Evolutionary conservation across 2,329 filamentous ascomycete genomes (phyloP).

Genomic region (Penicillium sp.): DNA sequence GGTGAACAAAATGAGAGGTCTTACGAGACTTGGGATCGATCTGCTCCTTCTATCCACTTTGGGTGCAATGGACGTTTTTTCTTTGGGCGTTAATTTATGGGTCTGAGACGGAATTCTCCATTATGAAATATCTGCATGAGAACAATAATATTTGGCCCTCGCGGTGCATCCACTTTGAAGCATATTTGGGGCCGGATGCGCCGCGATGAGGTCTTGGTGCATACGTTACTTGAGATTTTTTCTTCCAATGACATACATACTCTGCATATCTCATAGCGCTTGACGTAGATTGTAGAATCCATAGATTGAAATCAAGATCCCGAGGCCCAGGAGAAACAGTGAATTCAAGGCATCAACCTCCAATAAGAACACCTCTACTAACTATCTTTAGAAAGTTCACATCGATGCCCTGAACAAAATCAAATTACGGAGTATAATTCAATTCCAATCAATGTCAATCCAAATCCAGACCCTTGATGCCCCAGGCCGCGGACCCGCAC

Average conservation of each 20-base stretch:
- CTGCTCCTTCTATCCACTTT: background rate
- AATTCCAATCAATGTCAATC: background rate
- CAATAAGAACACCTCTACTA: too few species aligned
- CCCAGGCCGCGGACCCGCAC: slow-evolving; percentile 38
- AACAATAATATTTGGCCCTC: background rate
- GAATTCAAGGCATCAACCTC: background rate
- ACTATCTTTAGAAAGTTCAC: background rate
- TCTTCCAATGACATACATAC: slow-evolving; percentile 13
- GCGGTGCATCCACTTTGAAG: background rate
- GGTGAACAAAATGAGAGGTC: background rate
- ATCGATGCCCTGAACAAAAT: background rate
- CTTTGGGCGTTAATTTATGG: background rate
- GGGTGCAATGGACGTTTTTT: background rate
- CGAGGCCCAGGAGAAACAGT: background rate
- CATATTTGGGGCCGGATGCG: background rate
- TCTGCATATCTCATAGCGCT: background rate
- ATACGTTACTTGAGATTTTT: slow-evolving; percentile 6
- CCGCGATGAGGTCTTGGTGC: background rate
- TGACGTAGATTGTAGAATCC: background rate
- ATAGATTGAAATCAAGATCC: background rate
- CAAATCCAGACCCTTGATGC: slow-evolving; percentile 15
- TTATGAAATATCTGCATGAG: background rate
- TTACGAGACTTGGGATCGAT: background rate
- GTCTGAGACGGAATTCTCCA: background rate
- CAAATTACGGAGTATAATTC: background rate